Evolutionary conservation across 371 early-diverging fungal species (phyloP).

Genomic region (Lichtheimia hyalospora): DNA sequence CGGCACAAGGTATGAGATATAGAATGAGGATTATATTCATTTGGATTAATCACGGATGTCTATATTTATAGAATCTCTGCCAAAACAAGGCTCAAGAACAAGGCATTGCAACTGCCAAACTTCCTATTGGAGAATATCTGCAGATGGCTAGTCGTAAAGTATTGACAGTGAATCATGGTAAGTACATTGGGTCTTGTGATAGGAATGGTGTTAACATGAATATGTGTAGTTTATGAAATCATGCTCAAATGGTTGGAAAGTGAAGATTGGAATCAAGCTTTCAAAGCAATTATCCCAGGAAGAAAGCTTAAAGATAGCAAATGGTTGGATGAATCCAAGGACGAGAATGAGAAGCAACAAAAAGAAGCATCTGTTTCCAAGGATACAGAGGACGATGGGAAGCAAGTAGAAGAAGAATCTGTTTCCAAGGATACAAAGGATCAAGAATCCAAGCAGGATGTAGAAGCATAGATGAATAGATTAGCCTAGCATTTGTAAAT

Average conservation of each 20-base stretch:
- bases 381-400: slow-evolving; percentile 14
- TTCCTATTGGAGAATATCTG: slow-evolving; percentile 87
- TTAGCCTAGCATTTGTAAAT: not conserved
- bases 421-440: slow-evolving; percentile 18
- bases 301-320: slow-evolving; percentile 71
- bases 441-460: not conserved
- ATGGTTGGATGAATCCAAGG: slow-evolving; percentile 21
- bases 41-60: not conserved
- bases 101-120: slow-evolving; percentile 76
- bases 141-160: slow-evolving; percentile 80
- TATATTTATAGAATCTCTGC: slow-evolving; percentile 60
- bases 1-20: slow-evolving; percentile 62
- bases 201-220: not conserved
- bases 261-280: slow-evolving; percentile 79
- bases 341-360: slow-evolving; percentile 13
- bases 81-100: slow-evolving; percentile 73
- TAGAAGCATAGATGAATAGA: not conserved
- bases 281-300: slow-evolving; percentile 83
- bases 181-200: not conserved
- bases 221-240: slow-evolving; percentile 72
- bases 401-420: slow-evolving; percentile 14
- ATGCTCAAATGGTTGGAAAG: slow-evolving; percentile 71
- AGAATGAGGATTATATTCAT: not conserved
- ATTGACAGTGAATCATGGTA: slow-evolving; percentile 91
- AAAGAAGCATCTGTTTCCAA: slow-evolving; percentile 16